Evolutionary conservation across 257 asterid genomes (phyloP).

Genomic region (Solanum virginianum): DNA sequence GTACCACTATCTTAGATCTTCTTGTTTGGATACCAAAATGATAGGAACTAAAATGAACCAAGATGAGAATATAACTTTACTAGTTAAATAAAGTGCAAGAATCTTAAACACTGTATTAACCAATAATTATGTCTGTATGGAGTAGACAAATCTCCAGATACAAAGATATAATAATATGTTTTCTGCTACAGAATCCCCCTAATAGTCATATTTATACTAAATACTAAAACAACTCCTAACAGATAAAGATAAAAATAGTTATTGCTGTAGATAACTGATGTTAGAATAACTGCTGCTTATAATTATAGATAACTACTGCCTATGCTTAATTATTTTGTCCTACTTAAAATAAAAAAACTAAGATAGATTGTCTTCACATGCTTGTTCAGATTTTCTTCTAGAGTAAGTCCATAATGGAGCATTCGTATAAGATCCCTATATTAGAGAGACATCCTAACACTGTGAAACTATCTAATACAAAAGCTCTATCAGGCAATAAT

Average conservation of each 20-base stretch:
- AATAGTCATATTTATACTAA: not conserved
- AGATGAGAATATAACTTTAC: not conserved
- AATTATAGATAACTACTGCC: too few species aligned
- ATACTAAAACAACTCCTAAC: not conserved
- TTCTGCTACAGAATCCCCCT: not conserved
- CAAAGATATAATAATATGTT: not conserved
- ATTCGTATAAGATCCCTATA: too few species aligned
- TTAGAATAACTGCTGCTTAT: too few species aligned
- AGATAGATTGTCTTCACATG: too few species aligned
- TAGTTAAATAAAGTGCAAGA: not conserved
- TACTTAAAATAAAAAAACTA: too few species aligned
- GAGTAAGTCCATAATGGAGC: too few species aligned
- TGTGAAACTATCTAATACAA: not conserved
- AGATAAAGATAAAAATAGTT: not conserved
- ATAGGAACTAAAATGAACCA: not conserved
- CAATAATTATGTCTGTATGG: not conserved
- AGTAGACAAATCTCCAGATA: not conserved
- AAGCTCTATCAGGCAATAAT: not conserved
- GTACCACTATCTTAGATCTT: not conserved
- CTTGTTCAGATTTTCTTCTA: too few species aligned
- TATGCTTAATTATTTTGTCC: too few species aligned
- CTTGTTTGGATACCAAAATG: not conserved
- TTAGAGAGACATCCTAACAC: too few species aligned
- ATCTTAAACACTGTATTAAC: not conserved
- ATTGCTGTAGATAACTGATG: not conserved